Evolutionary conservation across 371 early-diverging fungal genomes (phyloP).

Genomic region (Rhizopus delemar): DNA sequence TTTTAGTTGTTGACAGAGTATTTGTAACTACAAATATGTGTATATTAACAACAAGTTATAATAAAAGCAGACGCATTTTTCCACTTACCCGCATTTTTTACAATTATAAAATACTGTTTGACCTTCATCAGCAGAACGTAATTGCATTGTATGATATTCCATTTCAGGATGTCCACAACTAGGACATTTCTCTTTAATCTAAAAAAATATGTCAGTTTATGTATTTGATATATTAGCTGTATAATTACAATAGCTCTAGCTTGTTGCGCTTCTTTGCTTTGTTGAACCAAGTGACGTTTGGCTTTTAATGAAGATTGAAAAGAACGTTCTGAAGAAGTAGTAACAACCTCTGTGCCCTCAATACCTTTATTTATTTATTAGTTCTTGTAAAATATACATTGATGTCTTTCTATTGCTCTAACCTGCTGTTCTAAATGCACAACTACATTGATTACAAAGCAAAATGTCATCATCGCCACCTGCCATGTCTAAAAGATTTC

Average conservation of each 20-base stretch:
- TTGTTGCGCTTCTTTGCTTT: conserved; percentile 51
- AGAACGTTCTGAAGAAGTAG: conserved; percentile 68
- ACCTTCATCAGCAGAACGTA: conserved; percentile 99
- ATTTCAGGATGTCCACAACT: conserved; percentile 92
- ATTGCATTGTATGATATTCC: conserved; percentile 98
- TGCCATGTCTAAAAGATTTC: conserved; percentile 83
- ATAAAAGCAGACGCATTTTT: background rate
- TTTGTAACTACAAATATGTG: conserved; percentile 37
- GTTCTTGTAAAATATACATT: background rate
- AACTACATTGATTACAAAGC: conserved; percentile 78
- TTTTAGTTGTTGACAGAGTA: conserved; percentile 46
- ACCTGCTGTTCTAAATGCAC: conserved; percentile 61
- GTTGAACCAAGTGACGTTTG: conserved; percentile 71
- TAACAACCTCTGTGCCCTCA: conserved; percentile 81
- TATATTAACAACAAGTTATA: background rate
- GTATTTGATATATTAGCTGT: conserved; percentile 3
- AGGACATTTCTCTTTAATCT: conserved; percentile 90
- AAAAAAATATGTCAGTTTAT: background rate
- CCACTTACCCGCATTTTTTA: conserved; percentile 90
- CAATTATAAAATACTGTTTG: conserved; percentile 99
- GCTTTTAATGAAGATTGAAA: conserved; percentile 80
- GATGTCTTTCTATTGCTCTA: conserved; percentile 2
- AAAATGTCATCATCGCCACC: conserved; percentile 71
- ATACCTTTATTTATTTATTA: conserved; percentile 50
- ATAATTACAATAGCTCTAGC: conserved; percentile 73